Evolutionary conservation across 2,329 filamentous ascomycete species (phyloP).

Genomic region (Niveomyces coronatus): DNA sequence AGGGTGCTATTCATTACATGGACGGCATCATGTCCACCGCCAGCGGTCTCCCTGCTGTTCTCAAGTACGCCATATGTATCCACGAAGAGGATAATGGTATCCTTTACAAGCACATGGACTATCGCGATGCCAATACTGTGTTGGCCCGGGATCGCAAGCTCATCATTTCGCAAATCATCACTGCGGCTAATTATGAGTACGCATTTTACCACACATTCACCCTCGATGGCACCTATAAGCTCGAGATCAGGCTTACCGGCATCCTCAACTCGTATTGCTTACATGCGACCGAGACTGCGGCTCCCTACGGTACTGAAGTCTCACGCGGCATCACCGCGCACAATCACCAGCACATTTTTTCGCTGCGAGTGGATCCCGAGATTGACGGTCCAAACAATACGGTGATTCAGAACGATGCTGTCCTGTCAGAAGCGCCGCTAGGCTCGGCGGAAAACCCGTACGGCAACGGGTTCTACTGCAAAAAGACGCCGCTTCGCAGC

Average conservation of each 20-base stretch:
- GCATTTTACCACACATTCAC: slow-evolving; percentile 29
- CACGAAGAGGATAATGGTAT: slow-evolving; percentile 41
- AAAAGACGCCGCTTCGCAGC: slow-evolving; percentile 17
- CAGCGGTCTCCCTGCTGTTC: slow-evolving; percentile 55
- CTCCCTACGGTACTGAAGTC: slow-evolving; percentile 52
- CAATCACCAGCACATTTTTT: slow-evolving; percentile 63
- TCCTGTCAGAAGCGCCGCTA: slow-evolving; percentile 47
- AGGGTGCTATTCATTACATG: slow-evolving; percentile 55
- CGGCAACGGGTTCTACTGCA: slow-evolving; percentile 58
- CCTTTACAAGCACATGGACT: slow-evolving; percentile 55
- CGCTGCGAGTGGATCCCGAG: slow-evolving; percentile 54
- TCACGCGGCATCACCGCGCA: slow-evolving; percentile 51
- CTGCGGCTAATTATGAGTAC: slow-evolving; percentile 56
- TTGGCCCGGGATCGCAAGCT: slow-evolving; percentile 48
- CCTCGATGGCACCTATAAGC: slow-evolving; percentile 55
- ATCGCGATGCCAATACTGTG: slow-evolving; percentile 46
- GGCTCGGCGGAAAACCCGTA: slow-evolving; percentile 61
- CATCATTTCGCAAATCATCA: slow-evolving; percentile 55
- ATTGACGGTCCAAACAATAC: slow-evolving; percentile 53
- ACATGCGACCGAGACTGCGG: slow-evolving; percentile 22
- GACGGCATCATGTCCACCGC: slow-evolving; percentile 52
- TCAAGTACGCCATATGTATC: slow-evolving; percentile 42
- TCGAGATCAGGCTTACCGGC: slow-evolving; percentile 44
- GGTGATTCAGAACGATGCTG: slow-evolving; percentile 61
- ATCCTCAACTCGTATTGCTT: slow-evolving; percentile 34